Conservation (phyloP, 345 rosid species). For the Arabidopsis thaliana region DNA sequence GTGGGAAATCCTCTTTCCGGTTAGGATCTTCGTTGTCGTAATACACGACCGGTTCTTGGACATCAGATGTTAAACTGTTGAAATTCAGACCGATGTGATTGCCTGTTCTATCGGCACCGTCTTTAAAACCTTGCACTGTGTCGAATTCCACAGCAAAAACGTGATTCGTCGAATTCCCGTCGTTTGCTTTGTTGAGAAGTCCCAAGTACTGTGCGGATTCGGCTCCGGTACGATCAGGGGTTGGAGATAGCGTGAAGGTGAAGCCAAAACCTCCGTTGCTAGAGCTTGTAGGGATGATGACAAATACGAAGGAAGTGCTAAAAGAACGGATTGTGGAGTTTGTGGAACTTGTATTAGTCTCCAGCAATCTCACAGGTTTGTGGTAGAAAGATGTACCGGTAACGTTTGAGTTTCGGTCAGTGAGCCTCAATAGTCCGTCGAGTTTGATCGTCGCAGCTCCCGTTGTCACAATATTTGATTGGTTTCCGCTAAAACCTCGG, state of each 20-base stretch:
- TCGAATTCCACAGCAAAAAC: constrained; percentile 68
- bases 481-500: constrained; percentile 32
- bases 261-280: constrained; percentile 63
- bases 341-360: background rate
- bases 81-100: constrained; percentile 62
- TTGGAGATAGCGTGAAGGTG: constrained; percentile 59
- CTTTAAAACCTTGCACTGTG: constrained; percentile 60
- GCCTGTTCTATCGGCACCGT: constrained; percentile 29
- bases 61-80: constrained; percentile 49
- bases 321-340: constrained; percentile 49
- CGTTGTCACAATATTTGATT: background rate
- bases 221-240: constrained; percentile 43
- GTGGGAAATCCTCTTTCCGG: constrained; percentile 29
- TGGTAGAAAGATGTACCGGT: constrained; percentile 40
- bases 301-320: constrained; percentile 59
- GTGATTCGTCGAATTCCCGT: constrained; percentile 37
- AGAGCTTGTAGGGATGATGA: constrained; percentile 42
- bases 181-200: constrained; percentile 42
- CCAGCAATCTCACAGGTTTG: constrained; percentile 37
- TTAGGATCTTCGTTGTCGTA: background rate
- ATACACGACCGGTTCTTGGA: constrained; percentile 36
- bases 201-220: constrained; percentile 55
- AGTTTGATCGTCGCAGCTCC: constrained; percentile 28
- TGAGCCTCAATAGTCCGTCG: constrained; percentile 41
- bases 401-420: constrained; percentile 12